Percentiles rank a stretch among this genome's conserved stretches.
These are phyloP conservation scores for Globisporangium nodosum DNA, from an alignment of 352 stramenopile species.

Conservation along the genomic window DNA sequence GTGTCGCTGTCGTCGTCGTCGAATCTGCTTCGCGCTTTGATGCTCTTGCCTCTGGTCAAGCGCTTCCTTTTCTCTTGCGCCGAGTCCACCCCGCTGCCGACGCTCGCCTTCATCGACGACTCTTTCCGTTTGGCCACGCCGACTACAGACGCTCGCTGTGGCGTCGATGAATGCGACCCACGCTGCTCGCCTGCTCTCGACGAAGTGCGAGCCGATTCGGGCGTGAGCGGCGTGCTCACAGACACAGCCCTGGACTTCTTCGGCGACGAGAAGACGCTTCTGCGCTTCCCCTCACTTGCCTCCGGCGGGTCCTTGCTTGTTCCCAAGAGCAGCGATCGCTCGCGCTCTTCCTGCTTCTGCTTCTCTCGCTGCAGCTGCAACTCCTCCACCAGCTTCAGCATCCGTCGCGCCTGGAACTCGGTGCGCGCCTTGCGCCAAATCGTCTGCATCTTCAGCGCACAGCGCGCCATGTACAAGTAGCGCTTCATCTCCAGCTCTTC, in stretches of 20 bases:
- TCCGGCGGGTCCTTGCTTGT: conserved; percentile 1
- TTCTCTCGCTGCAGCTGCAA: conserved; percentile 34
- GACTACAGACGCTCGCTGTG: conserved; percentile 12
- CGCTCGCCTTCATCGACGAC: conserved; percentile 5
- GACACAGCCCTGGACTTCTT: conserved; percentile 7
- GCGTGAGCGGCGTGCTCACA: conserved; percentile 4
- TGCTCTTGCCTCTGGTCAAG: conserved; percentile 1
- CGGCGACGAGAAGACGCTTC: conserved; percentile 10
- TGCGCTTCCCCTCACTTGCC: conserved; percentile 12
- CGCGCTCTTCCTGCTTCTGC: conserved; percentile 24
- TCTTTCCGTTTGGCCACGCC: conserved; percentile 12
- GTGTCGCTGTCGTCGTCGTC: conserved; percentile 57
- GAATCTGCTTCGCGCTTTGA: conserved; percentile 7
- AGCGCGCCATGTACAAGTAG: conserved; percentile 39
- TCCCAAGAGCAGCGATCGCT: conserved; percentile 3
- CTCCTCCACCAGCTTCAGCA: conserved; percentile 39
- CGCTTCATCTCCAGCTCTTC: conserved; percentile 52
- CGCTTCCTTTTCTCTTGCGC: conserved; percentile 12
- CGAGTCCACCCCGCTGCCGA: not conserved
- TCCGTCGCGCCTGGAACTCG: conserved; percentile 31
- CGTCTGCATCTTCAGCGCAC: conserved; percentile 53
- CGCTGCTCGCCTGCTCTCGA: conserved; percentile 1
- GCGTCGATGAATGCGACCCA: not conserved
- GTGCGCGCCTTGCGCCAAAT: conserved; percentile 50
- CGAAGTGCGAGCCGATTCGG: not conserved